Evolutionary conservation across 2,329 filamentous ascomycete species (phyloP), one percentile per base, ranked within the genome.

Genomic region (Scorias spongiosa): DNA sequence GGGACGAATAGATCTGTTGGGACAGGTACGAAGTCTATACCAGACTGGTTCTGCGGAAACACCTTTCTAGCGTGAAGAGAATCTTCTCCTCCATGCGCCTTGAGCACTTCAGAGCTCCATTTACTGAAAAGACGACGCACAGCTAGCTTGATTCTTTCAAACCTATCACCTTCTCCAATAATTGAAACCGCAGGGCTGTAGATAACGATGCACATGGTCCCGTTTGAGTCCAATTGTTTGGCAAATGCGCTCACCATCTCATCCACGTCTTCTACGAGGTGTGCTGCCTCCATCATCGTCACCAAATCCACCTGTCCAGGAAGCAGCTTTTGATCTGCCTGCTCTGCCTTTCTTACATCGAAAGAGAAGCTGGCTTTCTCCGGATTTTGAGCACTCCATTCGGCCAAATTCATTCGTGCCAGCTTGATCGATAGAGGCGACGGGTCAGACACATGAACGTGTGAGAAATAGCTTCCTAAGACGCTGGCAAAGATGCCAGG

Each of bases 321-420:
- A 8, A 45, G 34, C 6, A 44, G 36, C 15, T 36, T 26, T 28
- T 49, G 42, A 11, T 43, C 38, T 10, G 40, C 37, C 11, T 46
- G 18, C 41, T 51, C 48, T 12, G 47, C 42, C 42, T 42, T 41
- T 14, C 29, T 30, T 9, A 29, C 29, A 9, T 43, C 43, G 42
- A 51, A 51, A 2, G 47, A 49, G 42, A 51, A 51, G n/a, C 44
- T 47, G 41, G 47, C 48, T 30, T 43, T 45, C 43, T 46, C 42
- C 8, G 34, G 34, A 28, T 47, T 47, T 14, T 41, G 28, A 9
- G 37, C 39, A 12, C 29, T 32, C 40, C 45, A 47, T 2, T 11
- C 12, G 36, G 40, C 46, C 3, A 51, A 38, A 1, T 20, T 12
- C 26, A 42, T 36, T 15, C 48, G 34, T 9, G 46, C 44, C 14